Evolutionary conservation across 1,284 basidiomycete species (phyloP).

Genomic region (Bondarzewia mesenterica): DNA sequence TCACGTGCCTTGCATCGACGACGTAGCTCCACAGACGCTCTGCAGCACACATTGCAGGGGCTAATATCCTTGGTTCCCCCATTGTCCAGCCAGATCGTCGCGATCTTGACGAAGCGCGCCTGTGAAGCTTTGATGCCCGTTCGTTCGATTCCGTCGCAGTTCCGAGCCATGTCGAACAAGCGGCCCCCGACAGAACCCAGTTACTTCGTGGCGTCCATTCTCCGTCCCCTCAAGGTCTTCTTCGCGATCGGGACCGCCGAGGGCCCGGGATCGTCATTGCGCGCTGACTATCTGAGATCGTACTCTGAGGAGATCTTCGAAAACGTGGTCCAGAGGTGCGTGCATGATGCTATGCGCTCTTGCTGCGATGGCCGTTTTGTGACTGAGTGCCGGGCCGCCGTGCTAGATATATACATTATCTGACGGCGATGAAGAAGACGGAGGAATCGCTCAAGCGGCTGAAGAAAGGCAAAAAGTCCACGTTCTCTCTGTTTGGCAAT

Average conservation of each 20-base stretch:
- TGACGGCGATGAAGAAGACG: slow-evolving; percentile 82
- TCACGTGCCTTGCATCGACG: neutral
- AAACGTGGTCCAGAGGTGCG: slow-evolving; percentile 60
- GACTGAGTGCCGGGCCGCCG: neutral
- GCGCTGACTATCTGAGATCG: slow-evolving; percentile 39
- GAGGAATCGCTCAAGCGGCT: slow-evolving; percentile 81
- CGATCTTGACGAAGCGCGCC: slow-evolving; percentile 69
- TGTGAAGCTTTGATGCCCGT: slow-evolving; percentile 83
- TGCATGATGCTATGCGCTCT: slow-evolving; percentile 5
- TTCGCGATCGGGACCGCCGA: slow-evolving; percentile 54
- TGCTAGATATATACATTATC: slow-evolving; percentile 55
- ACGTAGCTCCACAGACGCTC: slow-evolving; percentile 36
- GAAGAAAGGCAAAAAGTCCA: slow-evolving; percentile 76
- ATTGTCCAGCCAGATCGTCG: slow-evolving; percentile 58
- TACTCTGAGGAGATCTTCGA: slow-evolving; percentile 69
- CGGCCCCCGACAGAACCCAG: slow-evolving; percentile 68
- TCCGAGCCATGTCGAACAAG: slow-evolving; percentile 75
- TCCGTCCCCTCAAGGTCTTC: slow-evolving; percentile 77
- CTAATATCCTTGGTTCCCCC: slow-evolving; percentile 43
- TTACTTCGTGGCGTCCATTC: slow-evolving; percentile 75
- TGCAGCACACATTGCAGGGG: slow-evolving; percentile 41
- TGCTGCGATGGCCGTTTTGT: neutral
- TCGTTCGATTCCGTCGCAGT: slow-evolving; percentile 81
- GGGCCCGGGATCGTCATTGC: slow-evolving; percentile 50
- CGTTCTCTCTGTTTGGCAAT: slow-evolving; percentile 9